Evolutionary conservation across 2,329 filamentous ascomycete genomes (phyloP).

Genomic region (Fusarium dimerum): DNA sequence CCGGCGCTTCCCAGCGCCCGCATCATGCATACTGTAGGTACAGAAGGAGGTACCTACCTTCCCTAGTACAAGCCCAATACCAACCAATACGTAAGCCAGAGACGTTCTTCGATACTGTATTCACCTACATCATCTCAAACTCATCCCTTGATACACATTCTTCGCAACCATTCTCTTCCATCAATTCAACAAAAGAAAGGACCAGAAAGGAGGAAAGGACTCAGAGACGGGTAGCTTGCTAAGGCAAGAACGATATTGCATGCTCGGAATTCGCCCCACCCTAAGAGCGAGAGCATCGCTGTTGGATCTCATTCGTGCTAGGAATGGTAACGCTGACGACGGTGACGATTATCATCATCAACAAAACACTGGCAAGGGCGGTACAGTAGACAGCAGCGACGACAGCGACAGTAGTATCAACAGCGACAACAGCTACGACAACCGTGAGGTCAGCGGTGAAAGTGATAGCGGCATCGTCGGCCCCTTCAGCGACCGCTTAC

Average conservation of each 20-base stretch:
- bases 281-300: constrained; percentile 55
- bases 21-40: not conserved
- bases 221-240: no score
- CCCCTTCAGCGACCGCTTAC: no score
- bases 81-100: constrained; percentile 1
- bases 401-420: constrained; percentile 4
- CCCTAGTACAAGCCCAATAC: not conserved
- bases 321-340: constrained; percentile 31
- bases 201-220: no score
- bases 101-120: not conserved
- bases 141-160: no score
- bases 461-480: constrained; percentile 7
- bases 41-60: not conserved
- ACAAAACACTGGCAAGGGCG: constrained; percentile 14
- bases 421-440: constrained; percentile 5
- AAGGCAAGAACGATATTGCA: constrained; percentile 32
- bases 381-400: constrained; percentile 4
- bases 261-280: constrained; percentile 52
- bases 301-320: constrained; percentile 49
- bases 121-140: not conserved
- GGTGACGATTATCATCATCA: constrained; percentile 1
- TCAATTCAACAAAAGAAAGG: no score
- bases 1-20: not conserved
- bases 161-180: no score
- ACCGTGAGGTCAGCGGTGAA: constrained; percentile 5